phyloP scores from a whole-genome alignment of 2,329 filamentous ascomycete genomes.

The Zymoseptoria tritici region DNA sequence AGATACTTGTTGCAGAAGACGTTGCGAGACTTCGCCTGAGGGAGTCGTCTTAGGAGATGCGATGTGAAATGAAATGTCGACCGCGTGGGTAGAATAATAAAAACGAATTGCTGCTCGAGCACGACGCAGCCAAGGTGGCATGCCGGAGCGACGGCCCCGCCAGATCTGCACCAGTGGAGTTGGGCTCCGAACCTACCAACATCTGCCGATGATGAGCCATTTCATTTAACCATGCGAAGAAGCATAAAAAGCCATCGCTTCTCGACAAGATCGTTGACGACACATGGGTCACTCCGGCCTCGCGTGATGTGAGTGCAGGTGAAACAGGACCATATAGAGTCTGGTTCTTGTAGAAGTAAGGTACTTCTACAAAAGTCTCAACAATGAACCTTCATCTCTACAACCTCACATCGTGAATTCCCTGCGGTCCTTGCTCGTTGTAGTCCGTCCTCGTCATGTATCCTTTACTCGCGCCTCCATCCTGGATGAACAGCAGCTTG shows the following conservation, averaged over 20 bases:
- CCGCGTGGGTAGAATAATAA: background rate
- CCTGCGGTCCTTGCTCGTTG: constrained; percentile 58
- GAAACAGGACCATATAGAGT: background rate
- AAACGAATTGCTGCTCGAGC: background rate
- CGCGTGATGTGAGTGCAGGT: no score
- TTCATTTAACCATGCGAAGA: background rate
- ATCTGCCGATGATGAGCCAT: background rate
- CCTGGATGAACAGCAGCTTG: constrained; percentile 63
- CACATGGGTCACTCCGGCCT: no score
- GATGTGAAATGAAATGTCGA: background rate
- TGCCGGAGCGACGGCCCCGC: background rate
- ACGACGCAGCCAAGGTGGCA: background rate
- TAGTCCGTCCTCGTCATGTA: constrained; percentile 63
- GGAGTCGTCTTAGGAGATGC: background rate
- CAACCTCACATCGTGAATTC: constrained; percentile 50
- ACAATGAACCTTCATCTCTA: background rate
- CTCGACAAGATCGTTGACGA: background rate
- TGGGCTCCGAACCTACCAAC: background rate
- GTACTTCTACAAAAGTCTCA: background rate
- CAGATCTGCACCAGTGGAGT: background rate
- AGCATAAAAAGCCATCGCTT: background rate
- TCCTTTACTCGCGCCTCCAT: constrained; percentile 59
- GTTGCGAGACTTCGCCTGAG: background rate
- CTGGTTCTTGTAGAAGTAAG: background rate
- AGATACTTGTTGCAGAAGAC: background rate